phyloP scores from a whole-genome alignment of 495 filamentous ascomycete genomes.

The Rusavskia elegans region DNA sequence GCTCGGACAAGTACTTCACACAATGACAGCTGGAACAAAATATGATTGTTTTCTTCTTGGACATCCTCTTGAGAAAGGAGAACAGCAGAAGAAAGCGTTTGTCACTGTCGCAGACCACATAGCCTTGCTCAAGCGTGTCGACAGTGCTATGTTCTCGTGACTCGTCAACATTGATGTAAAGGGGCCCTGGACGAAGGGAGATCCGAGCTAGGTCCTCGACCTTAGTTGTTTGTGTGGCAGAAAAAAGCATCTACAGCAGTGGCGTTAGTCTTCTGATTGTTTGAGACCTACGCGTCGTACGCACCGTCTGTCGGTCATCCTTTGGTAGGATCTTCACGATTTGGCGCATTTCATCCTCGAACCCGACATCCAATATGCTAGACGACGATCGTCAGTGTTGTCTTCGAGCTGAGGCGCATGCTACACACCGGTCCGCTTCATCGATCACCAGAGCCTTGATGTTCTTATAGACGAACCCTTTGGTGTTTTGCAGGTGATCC shows the following conservation, averaged over 20 bases:
- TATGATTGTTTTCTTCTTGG: constrained; percentile 92
- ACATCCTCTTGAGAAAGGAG: constrained; percentile 82
- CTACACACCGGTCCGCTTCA: constrained; percentile 44
- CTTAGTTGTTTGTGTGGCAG: constrained; percentile 94
- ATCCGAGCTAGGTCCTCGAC: constrained; percentile 93
- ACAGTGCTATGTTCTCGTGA: constrained; percentile 70
- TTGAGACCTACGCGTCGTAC: too few relatives aligned
- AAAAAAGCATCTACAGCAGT: constrained; percentile 58
- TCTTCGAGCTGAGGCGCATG: constrained; percentile 29
- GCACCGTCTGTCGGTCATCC: constrained; percentile 64
- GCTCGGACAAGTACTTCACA: constrained; percentile 60
- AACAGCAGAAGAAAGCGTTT: constrained; percentile 89
- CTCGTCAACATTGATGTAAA: constrained; percentile 91
- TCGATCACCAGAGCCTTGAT: constrained; percentile 77
- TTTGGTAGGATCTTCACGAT: constrained; percentile 90
- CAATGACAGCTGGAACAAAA: constrained; percentile 90
- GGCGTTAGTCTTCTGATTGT: too few relatives aligned
- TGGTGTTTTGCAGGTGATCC: constrained; percentile 89
- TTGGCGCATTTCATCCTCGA: constrained; percentile 82
- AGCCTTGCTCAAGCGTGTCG: constrained; percentile 86
- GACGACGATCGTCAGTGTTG: constrained; percentile 32
- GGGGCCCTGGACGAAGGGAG: constrained; percentile 75
- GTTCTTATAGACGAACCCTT: constrained; percentile 88
- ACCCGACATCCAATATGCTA: constrained; percentile 79
- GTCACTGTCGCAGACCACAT: constrained; percentile 82